Evolutionary conservation across 441 rosid genomes (phyloP), one percentile per base, ranked within the genome.

Genomic region (Gossypium schwendimanii): DNA sequence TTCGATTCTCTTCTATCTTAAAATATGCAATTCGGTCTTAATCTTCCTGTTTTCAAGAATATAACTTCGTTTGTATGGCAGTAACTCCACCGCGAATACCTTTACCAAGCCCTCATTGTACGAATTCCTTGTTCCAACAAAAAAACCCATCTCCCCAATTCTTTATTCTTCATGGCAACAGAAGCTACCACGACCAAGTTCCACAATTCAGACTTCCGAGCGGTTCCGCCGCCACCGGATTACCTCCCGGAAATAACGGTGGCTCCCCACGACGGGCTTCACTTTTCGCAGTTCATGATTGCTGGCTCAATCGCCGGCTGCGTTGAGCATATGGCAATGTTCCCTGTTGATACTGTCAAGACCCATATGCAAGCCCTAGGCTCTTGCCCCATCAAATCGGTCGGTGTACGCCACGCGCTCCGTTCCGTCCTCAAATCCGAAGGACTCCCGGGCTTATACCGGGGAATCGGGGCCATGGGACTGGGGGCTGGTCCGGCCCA

Each of bases 401-500:
- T 88, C 17, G 83, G 89, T 12, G 83, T 93, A 6, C 68, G 86
- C 23, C 85, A 90, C 73, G 94, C 97, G 28, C 77, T 93, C 73
- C 87, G 85, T 2, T 88, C 96, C 28, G 84, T 91, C 18, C 50
- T 91, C 60, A 83, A 79, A 79, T 69, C 92, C 1, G 90, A 88
- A 50, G 94, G 98, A 2, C 86, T 84, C 4, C 62, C 86, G 0
- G 93, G 86, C 41, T 80, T 91, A 9, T 91, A 93, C 79, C 85
- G 97, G 12, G 98, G 98, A 41, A 90, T 93, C 53, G 92, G 89
- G 60, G 97, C 98, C 54, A 90, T 93, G 97, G 97, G 91, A 2
- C 87, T 93, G 15, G 98, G 96, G 3, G 98, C 98, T 1, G 98
- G 98, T 8, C 98, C 98, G 0, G 98, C 97, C 3, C 98, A 93